Evolutionary conservation across 371 early-diverging fungal genomes (phyloP), one percentile per base, ranked within the genome.

Genomic region (Rhizomucor miehei): DNA sequence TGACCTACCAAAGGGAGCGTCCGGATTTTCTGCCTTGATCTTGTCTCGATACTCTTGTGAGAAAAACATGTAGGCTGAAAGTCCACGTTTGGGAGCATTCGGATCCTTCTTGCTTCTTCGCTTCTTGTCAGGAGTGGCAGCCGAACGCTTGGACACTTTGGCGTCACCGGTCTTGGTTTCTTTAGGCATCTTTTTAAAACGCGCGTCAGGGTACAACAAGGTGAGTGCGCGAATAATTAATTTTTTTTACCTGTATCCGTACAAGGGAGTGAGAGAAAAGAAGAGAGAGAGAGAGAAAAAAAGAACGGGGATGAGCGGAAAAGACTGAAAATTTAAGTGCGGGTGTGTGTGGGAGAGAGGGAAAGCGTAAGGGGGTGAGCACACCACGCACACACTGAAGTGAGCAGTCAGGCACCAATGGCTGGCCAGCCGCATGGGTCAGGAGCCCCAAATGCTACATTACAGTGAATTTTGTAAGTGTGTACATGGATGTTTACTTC

Each of bases 61-160:
- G 69, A 87, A 92, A 66, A 85, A 71, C 76, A 93, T 82, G 74
- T 89, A 93, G 12, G 90, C 86, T 14, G 87, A 81, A 57, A 87
- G 73, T 10, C 84, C 81, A 57, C 87, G 81, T 73, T 94, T 94
- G 78, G 93, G 93, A 21, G 85, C 87, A 52, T 73, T 79, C 45
- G 84, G 77, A 72, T 86, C 86, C 66, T 77, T 86, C 61, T 77
- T 80, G 37, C 41, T 51, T 48, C 65, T 64, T 20, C 57, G 60
- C 48, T 58, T 59, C 43, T 56, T 63, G 4, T 54, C 46, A 4
- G 44, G n/a, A 16, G 52, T 25, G 20, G 48, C 37, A n/a, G 55
- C 43, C 19, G 29, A 23, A 20, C 54, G 52, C 54, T 58, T 56
- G 54, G 63, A 49, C 3, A 43, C 48, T 38, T 51, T 57, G 25